Base-by-base conservation (phyloP, 2,329 filamentous ascomycete genomes). In the Aureobasidium sp. region DNA sequence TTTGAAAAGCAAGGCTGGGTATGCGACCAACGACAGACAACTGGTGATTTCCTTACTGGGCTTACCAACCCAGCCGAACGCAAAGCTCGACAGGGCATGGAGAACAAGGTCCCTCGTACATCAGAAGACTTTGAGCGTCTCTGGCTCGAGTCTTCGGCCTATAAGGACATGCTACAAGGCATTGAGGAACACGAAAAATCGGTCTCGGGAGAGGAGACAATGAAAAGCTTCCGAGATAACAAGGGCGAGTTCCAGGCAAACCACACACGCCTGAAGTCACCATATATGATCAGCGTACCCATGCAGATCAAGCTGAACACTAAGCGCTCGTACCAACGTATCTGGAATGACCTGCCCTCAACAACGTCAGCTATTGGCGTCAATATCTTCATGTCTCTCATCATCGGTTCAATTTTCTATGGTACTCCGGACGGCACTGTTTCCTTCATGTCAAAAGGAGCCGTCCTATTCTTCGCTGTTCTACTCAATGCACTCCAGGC, bases 371-470 rank as follows among this genome's bases (percentile, higher is more conserved):
- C 76, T 1, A 76, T 78, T 8, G 66, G 76, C 20, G 77, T 78
- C 12, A 78, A 86, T 42, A 67, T 84, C 47, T 67, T 86, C 66
- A 78, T 86, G 72, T 80, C 83, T 29, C 75, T 87, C 32, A 84
- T 87, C 63, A 79, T 87, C 47, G 84, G 84, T 20, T 84, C 81
- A 1, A 78, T 87, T 58, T 87, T 84, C 70, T 87, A 75, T 67
- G 78, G 78, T 2, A 75, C 95, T 36, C 72, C 82, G 27, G 70
- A 79, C 0, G 80, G 78, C 15, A 88, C 89, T 0, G 70, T 73
- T n/a, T 90, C 86, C 69, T 94, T 96, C 79, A 94, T 87, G 77
- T 82, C 84, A 68, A 86, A 80, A 53, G 84, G 83, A 10, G 79
- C 82, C 0, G 77, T 83, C 2, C 71, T 87, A 9, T 87, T 87